Percentiles rank a stretch among this genome's conserved stretches.
Evolutionary conservation across 2,329 filamentous ascomycete genomes (phyloP).

Genomic region (Penicillium sp.): DNA sequence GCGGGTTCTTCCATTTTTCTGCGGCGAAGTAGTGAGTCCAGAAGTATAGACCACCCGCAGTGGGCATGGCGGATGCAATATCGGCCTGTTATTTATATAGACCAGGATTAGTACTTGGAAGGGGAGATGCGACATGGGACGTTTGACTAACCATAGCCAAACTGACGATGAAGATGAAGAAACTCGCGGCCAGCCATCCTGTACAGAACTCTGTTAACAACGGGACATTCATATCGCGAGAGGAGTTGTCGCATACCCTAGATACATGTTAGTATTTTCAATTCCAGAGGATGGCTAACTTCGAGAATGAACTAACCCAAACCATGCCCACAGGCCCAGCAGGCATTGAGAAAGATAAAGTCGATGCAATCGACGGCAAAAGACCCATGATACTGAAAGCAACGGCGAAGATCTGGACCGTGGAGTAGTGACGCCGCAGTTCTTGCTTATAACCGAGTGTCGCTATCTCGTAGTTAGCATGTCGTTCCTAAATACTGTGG

Average conservation of each 20-base stretch:
- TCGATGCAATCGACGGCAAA: slow-evolving; percentile 62
- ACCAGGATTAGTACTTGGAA: not conserved
- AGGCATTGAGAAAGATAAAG: slow-evolving; percentile 60
- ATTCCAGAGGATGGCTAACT: not conserved
- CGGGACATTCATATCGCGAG: fast-evolving
- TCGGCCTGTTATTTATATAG: slow-evolving; percentile 41
- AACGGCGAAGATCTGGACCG: slow-evolving; percentile 63
- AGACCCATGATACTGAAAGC: slow-evolving; percentile 64
- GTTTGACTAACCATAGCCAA: slow-evolving; percentile 55
- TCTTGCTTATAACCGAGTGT: slow-evolving; percentile 60
- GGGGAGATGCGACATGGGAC: not conserved
- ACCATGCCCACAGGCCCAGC: slow-evolving; percentile 63
- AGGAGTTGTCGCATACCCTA: slow-evolving; percentile 52
- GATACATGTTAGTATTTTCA: not conserved
- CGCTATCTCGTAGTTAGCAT: slow-evolving; percentile 22
- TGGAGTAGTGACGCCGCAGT: slow-evolving; percentile 61
- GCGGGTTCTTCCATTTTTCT: slow-evolving; percentile 56
- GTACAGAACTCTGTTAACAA: not conserved
- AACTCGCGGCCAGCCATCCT: slow-evolving; percentile 58
- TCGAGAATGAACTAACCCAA: slow-evolving; percentile 47
- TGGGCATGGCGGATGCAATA: slow-evolving; percentile 59
- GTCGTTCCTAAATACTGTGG: not conserved
- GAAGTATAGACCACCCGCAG: slow-evolving; percentile 60
- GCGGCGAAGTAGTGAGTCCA: slow-evolving; percentile 62
- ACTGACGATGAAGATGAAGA: slow-evolving; percentile 61